Conservation (phyloP, 495 filamentous ascomycete genomes). For the Penicillium nucicola region DNA sequence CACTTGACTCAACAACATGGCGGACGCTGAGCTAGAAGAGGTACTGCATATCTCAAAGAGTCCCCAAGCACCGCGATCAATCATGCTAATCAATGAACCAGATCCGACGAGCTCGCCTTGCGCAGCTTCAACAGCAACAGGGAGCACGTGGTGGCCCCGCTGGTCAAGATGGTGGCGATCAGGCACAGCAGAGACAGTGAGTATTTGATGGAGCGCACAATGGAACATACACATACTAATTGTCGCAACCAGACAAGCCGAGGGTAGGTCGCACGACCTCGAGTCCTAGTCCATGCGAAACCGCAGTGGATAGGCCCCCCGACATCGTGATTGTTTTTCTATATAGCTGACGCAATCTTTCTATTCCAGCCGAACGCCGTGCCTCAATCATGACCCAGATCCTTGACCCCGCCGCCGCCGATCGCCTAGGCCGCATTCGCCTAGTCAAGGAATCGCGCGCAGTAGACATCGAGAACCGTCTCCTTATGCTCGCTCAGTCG, state of each 20-base stretch:
- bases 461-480: conserved; percentile 82
- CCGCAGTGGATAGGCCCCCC: neutral
- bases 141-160: conserved; percentile 42
- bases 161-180: conserved; percentile 41
- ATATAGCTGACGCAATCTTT: conserved; percentile 5
- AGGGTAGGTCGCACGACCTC: conserved; percentile 45
- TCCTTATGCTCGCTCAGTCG: conserved; percentile 85
- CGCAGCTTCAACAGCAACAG: conserved; percentile 79
- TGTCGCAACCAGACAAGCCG: conserved; percentile 53
- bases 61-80: neutral
- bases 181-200: conserved; percentile 65
- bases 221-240: neutral
- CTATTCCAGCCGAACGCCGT: conserved; percentile 46
- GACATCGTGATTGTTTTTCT: neutral
- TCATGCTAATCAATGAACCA: conserved; percentile 29
- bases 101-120: conserved; percentile 86
- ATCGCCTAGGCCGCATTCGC: conserved; percentile 89
- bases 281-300: neutral
- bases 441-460: conserved; percentile 93
- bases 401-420: conserved; percentile 87
- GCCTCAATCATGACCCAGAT: conserved; percentile 82
- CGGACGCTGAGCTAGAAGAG: conserved; percentile 83
- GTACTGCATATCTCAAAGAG: conserved; percentile 29
- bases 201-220: conserved; percentile 5
- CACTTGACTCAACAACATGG: conserved; percentile 51